These are phyloP conservation scores for Linnemannia exigua DNA, from an alignment of 192 early-diverging fungal species.

Conservation along the genomic window DNA sequence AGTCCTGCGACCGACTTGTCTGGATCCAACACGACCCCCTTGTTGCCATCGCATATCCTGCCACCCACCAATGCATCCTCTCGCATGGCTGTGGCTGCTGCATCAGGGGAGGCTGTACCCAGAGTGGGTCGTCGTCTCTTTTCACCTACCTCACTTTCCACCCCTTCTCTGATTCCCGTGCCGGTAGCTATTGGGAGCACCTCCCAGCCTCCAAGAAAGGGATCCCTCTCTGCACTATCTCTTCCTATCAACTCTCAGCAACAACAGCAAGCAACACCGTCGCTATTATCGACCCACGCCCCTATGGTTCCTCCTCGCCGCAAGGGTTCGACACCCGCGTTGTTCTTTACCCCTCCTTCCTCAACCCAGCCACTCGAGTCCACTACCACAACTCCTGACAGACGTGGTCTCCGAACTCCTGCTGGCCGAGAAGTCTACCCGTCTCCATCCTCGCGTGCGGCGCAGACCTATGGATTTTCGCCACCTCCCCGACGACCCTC, in stretches of 20 bases:
- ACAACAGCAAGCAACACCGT: not conserved
- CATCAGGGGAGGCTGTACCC: not conserved
- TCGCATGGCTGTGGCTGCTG: not conserved
- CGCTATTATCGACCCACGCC: not conserved
- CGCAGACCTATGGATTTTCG: not conserved
- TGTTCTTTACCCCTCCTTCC: not conserved
- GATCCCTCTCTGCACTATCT: constrained; percentile 2
- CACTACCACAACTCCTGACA: no score
- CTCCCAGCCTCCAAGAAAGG: constrained; percentile 16
- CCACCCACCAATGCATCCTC: not conserved
- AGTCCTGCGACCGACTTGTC: not conserved
- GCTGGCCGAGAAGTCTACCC: not conserved
- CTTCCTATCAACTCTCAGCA: not conserved
- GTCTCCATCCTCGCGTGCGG: not conserved
- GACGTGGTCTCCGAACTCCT: not conserved
- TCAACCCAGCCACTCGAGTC: not conserved
- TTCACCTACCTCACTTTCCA: not conserved
- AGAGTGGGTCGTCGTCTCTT: not conserved
- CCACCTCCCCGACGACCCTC: not conserved
- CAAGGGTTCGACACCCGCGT: constrained; percentile 14
- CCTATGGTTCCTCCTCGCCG: constrained; percentile 1
- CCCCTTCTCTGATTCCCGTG: not conserved
- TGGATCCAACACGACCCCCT: not conserved
- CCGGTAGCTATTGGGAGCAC: not conserved
- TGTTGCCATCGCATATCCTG: not conserved